A percentile compares a stretch with the other conserved stretches of the same genome.
Evolutionary conservation across 2,329 filamentous ascomycete species (phyloP).

Genomic region (Chaetomiaceae sp.): DNA sequence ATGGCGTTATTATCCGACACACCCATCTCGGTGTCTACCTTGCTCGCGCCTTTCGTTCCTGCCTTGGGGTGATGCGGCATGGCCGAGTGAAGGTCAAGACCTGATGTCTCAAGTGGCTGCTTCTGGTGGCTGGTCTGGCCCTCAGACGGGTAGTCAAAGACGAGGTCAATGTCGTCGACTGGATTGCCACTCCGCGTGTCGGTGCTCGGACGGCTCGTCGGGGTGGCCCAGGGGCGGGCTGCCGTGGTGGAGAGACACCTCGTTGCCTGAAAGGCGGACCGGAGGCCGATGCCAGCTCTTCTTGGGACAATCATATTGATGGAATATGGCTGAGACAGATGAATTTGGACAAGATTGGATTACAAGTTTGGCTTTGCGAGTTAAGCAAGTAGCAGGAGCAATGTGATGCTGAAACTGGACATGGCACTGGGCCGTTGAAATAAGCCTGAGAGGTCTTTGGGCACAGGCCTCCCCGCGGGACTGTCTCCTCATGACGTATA

Average conservation of each 20-base stretch:
- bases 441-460: background rate
- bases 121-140: conserved; percentile 16
- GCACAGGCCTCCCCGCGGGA: background rate
- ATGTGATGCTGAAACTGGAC: background rate
- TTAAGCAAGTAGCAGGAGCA: no score
- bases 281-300: background rate
- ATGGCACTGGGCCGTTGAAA: background rate
- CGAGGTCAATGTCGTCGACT: conserved; percentile 23
- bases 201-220: conserved; percentile 1
- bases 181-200: background rate
- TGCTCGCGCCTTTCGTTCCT: background rate
- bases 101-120: conserved; percentile 4
- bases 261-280: no score
- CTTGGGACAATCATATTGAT: conserved; percentile 6
- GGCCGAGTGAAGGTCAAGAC: conserved; percentile 12
- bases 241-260: conserved; percentile 14
- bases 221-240: conserved; percentile 6
- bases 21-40: conserved; percentile 16
- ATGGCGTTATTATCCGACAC: conserved; percentile 10
- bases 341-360: no score
- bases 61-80: conserved; percentile 11
- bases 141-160: conserved; percentile 22
- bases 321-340: no score
- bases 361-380: no score
- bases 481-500: conserved; percentile 8